Evolutionary conservation across 2,329 filamentous ascomycete species (phyloP), one percentile per base, ranked within the genome.

Genomic region (Chalaropsis thielavioides): DNA sequence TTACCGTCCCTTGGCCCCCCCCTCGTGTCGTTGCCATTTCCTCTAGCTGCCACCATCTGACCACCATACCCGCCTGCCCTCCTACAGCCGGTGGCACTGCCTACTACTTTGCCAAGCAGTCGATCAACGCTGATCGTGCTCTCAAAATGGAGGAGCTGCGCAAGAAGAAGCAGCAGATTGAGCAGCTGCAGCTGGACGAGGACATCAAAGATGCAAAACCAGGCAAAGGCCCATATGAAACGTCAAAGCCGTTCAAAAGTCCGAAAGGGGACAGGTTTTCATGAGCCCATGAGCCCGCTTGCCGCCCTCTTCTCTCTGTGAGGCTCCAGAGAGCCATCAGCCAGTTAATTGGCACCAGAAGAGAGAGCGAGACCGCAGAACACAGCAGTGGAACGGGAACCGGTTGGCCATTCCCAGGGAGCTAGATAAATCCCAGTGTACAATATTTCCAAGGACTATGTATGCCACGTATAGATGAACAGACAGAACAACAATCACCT

Each of bases 51-150:
- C 10, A 27, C 11, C 13, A 22, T 15, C 49, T 24, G 13, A 56
- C n/a, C 49, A 43, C n/a, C 40, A 43, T 41, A 8, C 24, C 22
- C 15, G 11, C 46, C 46, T n/a, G 7, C 31, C 13, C n/a, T 49
- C 27, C 43, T 65, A 24, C 60, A 91, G 90, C 92, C 70, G 94
- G 92, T 72, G 94, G 85, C 69, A 89, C 87, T 68, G 91, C 92
- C 72, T 99, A 97, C 80, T 91, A 89, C 79, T 96, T 96, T 74
- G 94, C 94, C 69, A 99, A 99, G 81, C 83, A 84, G 73, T 87
- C 86, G 75, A 95, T 99, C 81, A 96, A 96, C 74, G 89, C 89
- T 70, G 91, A 96, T 76, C 89, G 92, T 69, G 81, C 83, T 68
- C 79, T 83, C 67, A 84, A 89, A 71, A 83, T 88, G 69, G 82